Evolutionary conservation across 768 basidiomycete genomes (phyloP).

Genomic region (Psilocybe subaeruginosa): DNA sequence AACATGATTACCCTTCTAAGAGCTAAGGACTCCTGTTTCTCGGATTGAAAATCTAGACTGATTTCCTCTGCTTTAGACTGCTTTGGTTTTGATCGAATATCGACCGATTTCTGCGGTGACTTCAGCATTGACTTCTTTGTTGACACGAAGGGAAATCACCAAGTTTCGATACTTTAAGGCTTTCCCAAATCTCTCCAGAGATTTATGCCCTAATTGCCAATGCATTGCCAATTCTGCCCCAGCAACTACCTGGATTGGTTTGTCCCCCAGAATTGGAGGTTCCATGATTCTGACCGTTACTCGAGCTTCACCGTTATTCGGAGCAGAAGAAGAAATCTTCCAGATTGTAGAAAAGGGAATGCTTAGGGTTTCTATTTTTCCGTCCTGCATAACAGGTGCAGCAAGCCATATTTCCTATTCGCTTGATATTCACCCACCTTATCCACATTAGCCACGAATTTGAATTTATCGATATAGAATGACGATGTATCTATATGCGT

Average conservation of each 20-base stretch:
- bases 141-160: slow-evolving; percentile 35
- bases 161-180: slow-evolving; percentile 47
- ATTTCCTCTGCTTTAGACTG: slow-evolving; percentile 19
- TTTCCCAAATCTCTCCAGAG: slow-evolving; percentile 40
- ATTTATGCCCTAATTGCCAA: slow-evolving; percentile 39
- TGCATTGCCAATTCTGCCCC: slow-evolving; percentile 29
- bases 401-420: not conserved
- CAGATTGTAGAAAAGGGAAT: slow-evolving; percentile 41
- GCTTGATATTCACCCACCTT: slow-evolving; percentile 26
- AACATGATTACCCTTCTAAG: slow-evolving; percentile 9
- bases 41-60: slow-evolving; percentile 11
- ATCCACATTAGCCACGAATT: slow-evolving; percentile 55
- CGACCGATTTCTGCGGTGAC: slow-evolving; percentile 7
- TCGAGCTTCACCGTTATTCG: slow-evolving; percentile 22
- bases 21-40: slow-evolving; percentile 2
- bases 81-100: slow-evolving; percentile 13
- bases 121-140: not conserved
- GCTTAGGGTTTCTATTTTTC: slow-evolving; percentile 53
- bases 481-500: slow-evolving; percentile 35
- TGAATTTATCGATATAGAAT: slow-evolving; percentile 53
- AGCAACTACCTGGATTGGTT: slow-evolving; percentile 22
- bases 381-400: slow-evolving; percentile 36
- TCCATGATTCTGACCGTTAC: slow-evolving; percentile 35
- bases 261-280: slow-evolving; percentile 42
- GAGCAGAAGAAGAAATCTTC: slow-evolving; percentile 21